Conservation (phyloP, 306 rosid species). For the Prunus fruticosa region DNA sequence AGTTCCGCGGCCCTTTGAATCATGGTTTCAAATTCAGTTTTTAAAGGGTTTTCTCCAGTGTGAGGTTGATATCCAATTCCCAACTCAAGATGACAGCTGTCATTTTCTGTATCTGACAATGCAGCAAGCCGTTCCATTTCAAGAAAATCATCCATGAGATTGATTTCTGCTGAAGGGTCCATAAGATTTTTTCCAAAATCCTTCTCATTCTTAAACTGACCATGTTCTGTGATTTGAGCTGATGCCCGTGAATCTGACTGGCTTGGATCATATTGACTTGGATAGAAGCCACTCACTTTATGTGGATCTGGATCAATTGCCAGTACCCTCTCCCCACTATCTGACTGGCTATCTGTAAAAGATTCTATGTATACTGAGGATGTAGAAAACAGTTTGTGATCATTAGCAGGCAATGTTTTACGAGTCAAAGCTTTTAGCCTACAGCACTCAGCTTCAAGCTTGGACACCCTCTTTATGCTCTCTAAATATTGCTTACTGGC, state of each 20-base stretch:
- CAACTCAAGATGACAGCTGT: conserved; percentile 28
- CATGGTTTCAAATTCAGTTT: conserved; percentile 47
- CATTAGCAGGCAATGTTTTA: conserved; percentile 37
- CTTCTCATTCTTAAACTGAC: conserved; percentile 38
- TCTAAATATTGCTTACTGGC: conserved; percentile 76
- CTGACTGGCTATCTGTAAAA: conserved; percentile 56
- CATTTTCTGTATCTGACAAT: conserved; percentile 39
- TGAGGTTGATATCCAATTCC: conserved; percentile 28
- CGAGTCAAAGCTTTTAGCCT: conserved; percentile 49
- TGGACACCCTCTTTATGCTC: conserved; percentile 60
- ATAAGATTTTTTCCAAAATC: conserved; percentile 21
- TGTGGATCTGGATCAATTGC: conserved; percentile 35
- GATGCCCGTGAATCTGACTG: conserved; percentile 38
- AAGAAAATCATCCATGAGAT: conserved; percentile 89
- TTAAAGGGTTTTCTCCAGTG: conserved; percentile 27
- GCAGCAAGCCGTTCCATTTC: conserved; percentile 88
- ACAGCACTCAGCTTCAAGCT: conserved; percentile 81
- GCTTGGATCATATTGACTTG: conserved; percentile 39
- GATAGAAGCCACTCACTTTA: conserved; percentile 32
- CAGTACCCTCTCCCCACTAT: conserved; percentile 51
- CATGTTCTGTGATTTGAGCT: conserved; percentile 34
- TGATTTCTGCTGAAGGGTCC: conserved; percentile 55
- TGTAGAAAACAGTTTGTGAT: conserved; percentile 36
- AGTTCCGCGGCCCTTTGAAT: conserved; percentile 41
- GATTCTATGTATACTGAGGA: conserved; percentile 54